Base-by-base conservation (phyloP, 1,139 yeast genomes). In the Suhomyces wounanorum region DNA sequence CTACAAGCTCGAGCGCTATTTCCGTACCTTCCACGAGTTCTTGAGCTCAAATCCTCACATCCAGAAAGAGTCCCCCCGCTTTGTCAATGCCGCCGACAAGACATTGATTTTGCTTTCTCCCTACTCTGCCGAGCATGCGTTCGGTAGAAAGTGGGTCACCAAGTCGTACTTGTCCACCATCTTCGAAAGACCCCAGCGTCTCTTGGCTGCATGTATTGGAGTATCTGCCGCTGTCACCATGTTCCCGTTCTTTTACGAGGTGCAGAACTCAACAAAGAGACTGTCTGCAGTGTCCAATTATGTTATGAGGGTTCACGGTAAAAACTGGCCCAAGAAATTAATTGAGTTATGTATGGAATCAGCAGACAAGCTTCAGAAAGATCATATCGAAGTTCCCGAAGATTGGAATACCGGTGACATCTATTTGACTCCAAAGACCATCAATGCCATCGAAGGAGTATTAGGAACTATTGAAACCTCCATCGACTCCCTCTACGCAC, bases 401-500 rank as follows among this genome's bases (percentile, higher is more conserved):
- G 83, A 80, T 50, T 89, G 96, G 96, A 88, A 89, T 55, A 79
- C 87, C 3, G 96, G 96, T 8, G 96, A 89, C 63, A 87, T 89
- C 40, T 89, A 89, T 62, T 67, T 89, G 52, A 81, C 85, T 6
- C 83, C 86, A 8, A 81, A 77, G 43, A 86, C 96, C 0, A 68
- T 87, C 10, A 80, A 79, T 43, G 96, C 96, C 0, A 69, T 89
- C 13, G 87, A 86, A 58, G 96, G 96, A 3, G 90, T 86, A 1
- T 73, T 89, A 39, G 96, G 95, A 0, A 86, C 96, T 0, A 73
- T 89, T 9, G 96, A 89, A 65, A 75, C 81, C 0, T 92, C 89
- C 1, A 75, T 89, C 1, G 96, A 89, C 63, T 63, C 61, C 36
- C 57, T 59, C 8, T 56, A 54, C 30, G 56, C 56, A 10, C 50